Evolutionary conservation across 768 basidiomycete species (phyloP).

Genomic region (Podaxis sp.): DNA sequence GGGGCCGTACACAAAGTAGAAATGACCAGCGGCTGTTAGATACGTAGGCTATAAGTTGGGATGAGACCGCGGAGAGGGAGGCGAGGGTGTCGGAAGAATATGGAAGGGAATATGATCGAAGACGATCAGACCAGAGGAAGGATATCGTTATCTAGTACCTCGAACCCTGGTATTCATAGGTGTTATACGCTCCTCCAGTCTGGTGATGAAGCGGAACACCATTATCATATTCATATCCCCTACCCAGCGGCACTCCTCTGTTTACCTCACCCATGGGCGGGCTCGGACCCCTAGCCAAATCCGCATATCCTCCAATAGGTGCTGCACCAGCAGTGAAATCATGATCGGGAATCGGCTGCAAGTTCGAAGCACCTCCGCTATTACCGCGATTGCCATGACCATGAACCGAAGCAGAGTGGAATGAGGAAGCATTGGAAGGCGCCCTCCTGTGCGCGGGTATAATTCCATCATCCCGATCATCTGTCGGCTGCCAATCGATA

Average conservation of each 20-base stretch:
- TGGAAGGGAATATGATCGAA: conserved; percentile 9
- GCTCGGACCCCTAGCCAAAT: conserved; percentile 74
- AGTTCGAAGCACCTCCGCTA: conserved; percentile 11
- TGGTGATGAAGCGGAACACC: conserved; percentile 66
- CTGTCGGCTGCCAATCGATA: conserved; percentile 83
- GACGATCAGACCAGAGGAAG: conserved; percentile 7
- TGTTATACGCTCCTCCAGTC: conserved; percentile 38
- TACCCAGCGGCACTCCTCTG: conserved; percentile 1
- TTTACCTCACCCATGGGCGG: conserved; percentile 50
- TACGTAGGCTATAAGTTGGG: conserved; percentile 17
- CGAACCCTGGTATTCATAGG: conserved; percentile 32
- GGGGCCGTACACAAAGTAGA: conserved; percentile 21
- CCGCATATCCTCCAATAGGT: conserved; percentile 79
- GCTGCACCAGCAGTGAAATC: conserved; percentile 71
- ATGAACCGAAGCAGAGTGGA: conserved; percentile 56
- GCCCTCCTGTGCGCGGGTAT: conserved; percentile 52
- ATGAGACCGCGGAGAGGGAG: conserved; percentile 6
- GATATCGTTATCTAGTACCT: conserved; percentile 19
- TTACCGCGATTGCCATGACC: conserved; percentile 22
- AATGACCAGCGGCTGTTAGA: conserved; percentile 29
- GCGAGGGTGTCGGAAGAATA: neutral
- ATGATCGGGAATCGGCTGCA: conserved; percentile 54
- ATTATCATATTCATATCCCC: conserved; percentile 44
- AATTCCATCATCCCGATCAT: conserved; percentile 43
- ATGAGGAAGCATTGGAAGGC: conserved; percentile 65